Base-by-base conservation (phyloP, 2,329 filamentous ascomycete genomes). In the Ilyonectria robusta region DNA sequence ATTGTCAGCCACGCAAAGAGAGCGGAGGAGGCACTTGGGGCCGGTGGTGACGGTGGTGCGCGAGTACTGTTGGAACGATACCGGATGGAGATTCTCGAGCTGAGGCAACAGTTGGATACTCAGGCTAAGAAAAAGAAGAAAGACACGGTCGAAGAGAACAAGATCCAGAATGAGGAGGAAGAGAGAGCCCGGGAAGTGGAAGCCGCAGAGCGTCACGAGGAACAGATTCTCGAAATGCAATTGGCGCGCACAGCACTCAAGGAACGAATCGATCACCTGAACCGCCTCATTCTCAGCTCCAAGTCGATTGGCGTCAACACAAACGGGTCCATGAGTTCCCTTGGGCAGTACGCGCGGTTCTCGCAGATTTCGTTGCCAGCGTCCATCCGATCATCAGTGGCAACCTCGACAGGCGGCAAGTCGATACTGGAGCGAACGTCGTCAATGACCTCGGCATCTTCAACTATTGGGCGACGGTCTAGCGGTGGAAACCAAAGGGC, bases 161-260 rank as follows among this genome's bases (percentile, higher is more conserved):
- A 85, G 63, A 82, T 84, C 26, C 89, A 87, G 57, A 88, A 92
- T 66, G 89, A 91, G 55, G 89, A 93, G 75, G 90, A 93, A 72
- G 93, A 96, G 76, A 88, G 91, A 72, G 90, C 86, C 46, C 86
- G 91, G 19, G 91, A 96, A 78, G 89, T 92, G 73, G 94, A 98
- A 81, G 93, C 93, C 8, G 91, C 94, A 72, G 89, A 94, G 72
- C 90, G 94, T 44, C 96, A 98, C 73, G 95, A 98, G 78, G 96
- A 98, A 83, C 96, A 99, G 80, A 95, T 99, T 88, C 86, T 99
- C 61, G 96, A 99, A 81, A 98, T 99, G 93, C 96, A 99, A 79
- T 88, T 99, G 53, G 96, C 96, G 35, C 91, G 96, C 47, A 99
- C 96, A 1, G 96, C 96, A 0, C 84, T 99, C 61, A 99, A 98